A percentile compares a stretch with the other conserved stretches of the same genome.
Evolutionary conservation across 2,329 filamentous ascomycete genomes (phyloP).

Genomic region (Fusarium acutatum): DNA sequence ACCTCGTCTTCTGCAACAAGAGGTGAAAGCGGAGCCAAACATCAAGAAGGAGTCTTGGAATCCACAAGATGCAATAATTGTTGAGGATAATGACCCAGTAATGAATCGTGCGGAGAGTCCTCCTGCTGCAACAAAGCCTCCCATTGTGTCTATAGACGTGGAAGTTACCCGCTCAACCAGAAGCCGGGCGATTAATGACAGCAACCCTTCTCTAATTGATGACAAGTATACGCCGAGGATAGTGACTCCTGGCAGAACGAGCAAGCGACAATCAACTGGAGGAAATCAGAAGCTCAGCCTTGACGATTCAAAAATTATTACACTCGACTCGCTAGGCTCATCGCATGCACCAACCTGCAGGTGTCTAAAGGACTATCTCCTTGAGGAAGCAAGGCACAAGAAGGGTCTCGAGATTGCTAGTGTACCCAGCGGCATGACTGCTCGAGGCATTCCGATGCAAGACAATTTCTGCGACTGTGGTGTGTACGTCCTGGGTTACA

Average conservation of each 20-base stretch:
- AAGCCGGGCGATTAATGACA: conserved; percentile 6
- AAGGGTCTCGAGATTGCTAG: conserved; percentile 54
- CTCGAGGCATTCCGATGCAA: conserved; percentile 80
- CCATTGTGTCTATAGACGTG: conserved; percentile 39
- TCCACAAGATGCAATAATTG: conserved; percentile 18
- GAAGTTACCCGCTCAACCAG: conserved; percentile 10
- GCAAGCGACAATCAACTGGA: conserved; percentile 27
- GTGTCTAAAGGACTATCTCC: conserved; percentile 79
- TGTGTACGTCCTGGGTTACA: conserved; percentile 84
- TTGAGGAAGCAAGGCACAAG: conserved; percentile 75
- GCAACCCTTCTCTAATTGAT: neutral
- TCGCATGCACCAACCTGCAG: conserved; percentile 70
- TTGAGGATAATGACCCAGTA: conserved; percentile 17
- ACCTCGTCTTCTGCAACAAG: conserved; percentile 61
- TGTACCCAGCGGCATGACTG: conserved; percentile 65
- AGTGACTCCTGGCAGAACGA: neutral
- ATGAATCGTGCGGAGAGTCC: conserved; percentile 16
- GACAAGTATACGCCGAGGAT: neutral
- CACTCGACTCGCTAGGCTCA: conserved; percentile 83
- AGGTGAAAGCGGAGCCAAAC: neutral
- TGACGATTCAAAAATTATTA: conserved; percentile 76
- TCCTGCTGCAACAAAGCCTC: conserved; percentile 30
- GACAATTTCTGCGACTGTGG: conserved; percentile 90
- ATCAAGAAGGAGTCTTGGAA: conserved; percentile 6
- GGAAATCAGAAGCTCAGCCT: conserved; percentile 48